These are phyloP conservation scores for Ampelocalamus luodianensis DNA, from an alignment of 176 grass and related monocot genomes.

Conservation along the genomic window DNA sequence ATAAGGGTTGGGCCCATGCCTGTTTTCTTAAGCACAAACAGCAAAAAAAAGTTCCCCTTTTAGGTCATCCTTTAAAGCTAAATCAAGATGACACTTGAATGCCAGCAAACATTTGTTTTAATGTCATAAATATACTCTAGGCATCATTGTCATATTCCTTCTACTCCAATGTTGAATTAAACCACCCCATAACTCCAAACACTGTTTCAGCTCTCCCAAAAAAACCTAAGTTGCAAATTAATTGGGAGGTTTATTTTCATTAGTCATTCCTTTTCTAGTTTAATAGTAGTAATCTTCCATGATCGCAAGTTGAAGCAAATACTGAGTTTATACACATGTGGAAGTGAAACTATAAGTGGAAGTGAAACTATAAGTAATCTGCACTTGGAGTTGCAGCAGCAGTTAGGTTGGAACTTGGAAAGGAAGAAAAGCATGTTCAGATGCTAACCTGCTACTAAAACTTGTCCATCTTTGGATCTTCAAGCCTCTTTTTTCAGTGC, in stretches of 20 bases:
- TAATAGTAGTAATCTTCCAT: neutral
- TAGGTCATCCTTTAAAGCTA: constrained; percentile 55
- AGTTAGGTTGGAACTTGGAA: constrained; percentile 15
- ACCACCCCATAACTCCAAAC: constrained; percentile 43
- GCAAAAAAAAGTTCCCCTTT: constrained; percentile 39
- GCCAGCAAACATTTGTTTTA: constrained; percentile 50
- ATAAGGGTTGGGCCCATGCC: constrained; percentile 50
- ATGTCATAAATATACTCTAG: constrained; percentile 52
- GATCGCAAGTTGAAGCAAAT: neutral
- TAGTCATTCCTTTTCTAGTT: neutral
- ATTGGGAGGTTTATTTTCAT: constrained; percentile 35
- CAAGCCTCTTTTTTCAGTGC: constrained; percentile 31
- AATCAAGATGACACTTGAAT: constrained; percentile 63
- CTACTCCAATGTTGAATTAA: constrained; percentile 43
- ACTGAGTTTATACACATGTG: constrained; percentile 13
- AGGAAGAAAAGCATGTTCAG: constrained; percentile 29
- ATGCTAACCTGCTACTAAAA: constrained; percentile 41
- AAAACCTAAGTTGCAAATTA: constrained; percentile 37
- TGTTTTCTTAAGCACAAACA: constrained; percentile 46
- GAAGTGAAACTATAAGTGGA: constrained; percentile 21
- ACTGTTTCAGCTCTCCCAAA: constrained; percentile 45
- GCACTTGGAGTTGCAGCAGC: neutral
- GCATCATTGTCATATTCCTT: constrained; percentile 53
- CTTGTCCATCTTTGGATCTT: constrained; percentile 31
- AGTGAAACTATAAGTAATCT: constrained; percentile 12